These are phyloP conservation scores for Pogostemon cablin DNA, from an alignment of 257 asterid species.

Conservation along the genomic window DNA sequence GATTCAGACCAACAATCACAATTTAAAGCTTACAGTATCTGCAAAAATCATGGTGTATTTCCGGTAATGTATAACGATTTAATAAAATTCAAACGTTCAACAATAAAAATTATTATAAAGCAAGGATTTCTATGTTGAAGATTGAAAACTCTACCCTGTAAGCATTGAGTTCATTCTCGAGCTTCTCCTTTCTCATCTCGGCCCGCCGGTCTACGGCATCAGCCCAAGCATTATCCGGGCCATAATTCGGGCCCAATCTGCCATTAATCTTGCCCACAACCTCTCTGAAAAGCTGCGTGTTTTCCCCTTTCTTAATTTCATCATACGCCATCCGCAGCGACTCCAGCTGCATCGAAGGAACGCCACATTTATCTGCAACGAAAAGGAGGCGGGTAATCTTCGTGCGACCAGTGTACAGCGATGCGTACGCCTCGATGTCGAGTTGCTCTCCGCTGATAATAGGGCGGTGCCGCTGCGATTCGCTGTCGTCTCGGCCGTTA, in stretches of 20 bases:
- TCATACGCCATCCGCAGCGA: constrained; percentile 95
- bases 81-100: neutral
- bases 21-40: neutral
- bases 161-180: constrained; percentile 90
- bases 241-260: constrained; percentile 70
- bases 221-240: constrained; percentile 66
- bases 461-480: constrained; percentile 68
- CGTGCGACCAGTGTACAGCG: constrained; percentile 85
- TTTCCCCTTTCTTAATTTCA: constrained; percentile 93
- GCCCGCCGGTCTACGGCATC: constrained; percentile 88
- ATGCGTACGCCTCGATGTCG: constrained; percentile 92
- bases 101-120: neutral
- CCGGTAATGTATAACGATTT: neutral
- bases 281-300: constrained; percentile 77
- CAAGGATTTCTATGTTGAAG: neutral
- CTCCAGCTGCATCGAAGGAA: constrained; percentile 70
- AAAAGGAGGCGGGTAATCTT: constrained; percentile 77
- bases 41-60: neutral
- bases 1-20: constrained; percentile 11
- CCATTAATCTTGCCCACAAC: constrained; percentile 80
- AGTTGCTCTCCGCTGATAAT: constrained; percentile 88
- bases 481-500: constrained; percentile 58
- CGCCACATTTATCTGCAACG: constrained; percentile 71
- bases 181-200: constrained; percentile 76
- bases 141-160: constrained; percentile 56